Conservation (phyloP, 768 basidiomycete species). For the Pleurotus giganteus region DNA sequence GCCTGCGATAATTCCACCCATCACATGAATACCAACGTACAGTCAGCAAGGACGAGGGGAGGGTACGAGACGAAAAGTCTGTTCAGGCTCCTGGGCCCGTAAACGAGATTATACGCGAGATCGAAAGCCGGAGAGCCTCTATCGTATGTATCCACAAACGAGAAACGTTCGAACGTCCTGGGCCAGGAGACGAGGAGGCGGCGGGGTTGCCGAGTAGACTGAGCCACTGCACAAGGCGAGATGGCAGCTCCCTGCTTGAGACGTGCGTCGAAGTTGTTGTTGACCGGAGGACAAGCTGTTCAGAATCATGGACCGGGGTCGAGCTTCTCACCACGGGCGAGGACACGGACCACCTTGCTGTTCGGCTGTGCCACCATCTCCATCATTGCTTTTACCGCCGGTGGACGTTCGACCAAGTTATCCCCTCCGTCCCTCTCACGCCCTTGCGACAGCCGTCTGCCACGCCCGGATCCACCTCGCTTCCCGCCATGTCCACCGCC, state of each 20-base stretch:
- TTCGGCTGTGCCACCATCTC: slow-evolving; percentile 64
- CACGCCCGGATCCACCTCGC: slow-evolving; percentile 22
- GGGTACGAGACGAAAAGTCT: slow-evolving; percentile 1
- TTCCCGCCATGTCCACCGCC: neutral
- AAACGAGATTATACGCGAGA: slow-evolving; percentile 3
- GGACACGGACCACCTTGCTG: slow-evolving; percentile 72
- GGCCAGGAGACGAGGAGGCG: neutral
- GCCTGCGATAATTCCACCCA: neutral
- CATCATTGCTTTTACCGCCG: slow-evolving; percentile 82
- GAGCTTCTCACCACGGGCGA: slow-evolving; percentile 83
- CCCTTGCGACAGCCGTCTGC: slow-evolving; percentile 28
- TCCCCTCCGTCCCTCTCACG: slow-evolving; percentile 13
- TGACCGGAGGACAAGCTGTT: neutral
- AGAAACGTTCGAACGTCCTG: neutral
- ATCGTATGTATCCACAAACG: slow-evolving; percentile 1
- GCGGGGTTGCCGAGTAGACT: neutral
- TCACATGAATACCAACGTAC: neutral
- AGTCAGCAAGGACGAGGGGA: neutral
- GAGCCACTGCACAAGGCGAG: neutral
- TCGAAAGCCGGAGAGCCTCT: neutral
- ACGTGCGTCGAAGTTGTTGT: neutral
- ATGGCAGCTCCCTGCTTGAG: neutral
- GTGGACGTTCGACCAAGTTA: slow-evolving; percentile 68
- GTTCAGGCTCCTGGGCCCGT: neutral
- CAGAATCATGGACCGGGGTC: slow-evolving; percentile 41